Evolutionary conservation across 2,329 filamentous ascomycete genomes (phyloP).

Genomic region (Byssothecium circinans): DNA sequence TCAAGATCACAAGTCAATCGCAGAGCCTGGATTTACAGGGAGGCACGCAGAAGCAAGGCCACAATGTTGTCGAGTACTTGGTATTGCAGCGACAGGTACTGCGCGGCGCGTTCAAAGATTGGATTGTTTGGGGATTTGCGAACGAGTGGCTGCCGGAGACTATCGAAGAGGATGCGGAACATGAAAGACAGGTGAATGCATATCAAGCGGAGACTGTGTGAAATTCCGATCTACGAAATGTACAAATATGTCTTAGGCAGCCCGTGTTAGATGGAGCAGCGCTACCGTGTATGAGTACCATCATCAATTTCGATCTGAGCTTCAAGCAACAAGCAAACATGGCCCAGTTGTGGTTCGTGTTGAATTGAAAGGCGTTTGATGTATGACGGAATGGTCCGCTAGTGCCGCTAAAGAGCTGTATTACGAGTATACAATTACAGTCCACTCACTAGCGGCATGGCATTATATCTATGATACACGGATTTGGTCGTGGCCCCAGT

Average conservation of each 20-base stretch:
- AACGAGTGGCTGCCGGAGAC: conserved; percentile 49
- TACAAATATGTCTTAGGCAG: not conserved
- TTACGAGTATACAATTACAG: not conserved
- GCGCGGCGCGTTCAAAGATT: conserved; percentile 51
- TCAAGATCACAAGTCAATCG: conserved; percentile 24
- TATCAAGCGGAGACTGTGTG: conserved; percentile 12
- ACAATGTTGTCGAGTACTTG: conserved; percentile 63
- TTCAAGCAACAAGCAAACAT: not conserved
- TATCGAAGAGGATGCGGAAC: conserved; percentile 25
- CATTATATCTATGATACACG: not conserved
- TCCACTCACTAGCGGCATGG: not conserved
- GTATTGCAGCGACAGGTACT: conserved; percentile 60
- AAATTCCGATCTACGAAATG: not conserved
- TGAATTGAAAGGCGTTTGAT: not conserved
- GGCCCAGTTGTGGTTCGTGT: not conserved
- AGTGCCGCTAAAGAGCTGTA: not conserved
- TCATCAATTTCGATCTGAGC: not conserved
- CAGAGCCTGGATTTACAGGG: conserved; percentile 16
- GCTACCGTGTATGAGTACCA: not conserved
- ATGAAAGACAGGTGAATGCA: conserved; percentile 22
- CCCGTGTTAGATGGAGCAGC: not conserved
- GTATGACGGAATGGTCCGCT: no score
- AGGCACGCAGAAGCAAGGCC: conserved; percentile 10
- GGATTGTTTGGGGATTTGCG: conserved; percentile 68
- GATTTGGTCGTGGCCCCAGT: not conserved